Evolutionary conservation across 306 rosid genomes (phyloP), one percentile per base, ranked within the genome.

Genomic region (Cucurbita argyrosperma): DNA sequence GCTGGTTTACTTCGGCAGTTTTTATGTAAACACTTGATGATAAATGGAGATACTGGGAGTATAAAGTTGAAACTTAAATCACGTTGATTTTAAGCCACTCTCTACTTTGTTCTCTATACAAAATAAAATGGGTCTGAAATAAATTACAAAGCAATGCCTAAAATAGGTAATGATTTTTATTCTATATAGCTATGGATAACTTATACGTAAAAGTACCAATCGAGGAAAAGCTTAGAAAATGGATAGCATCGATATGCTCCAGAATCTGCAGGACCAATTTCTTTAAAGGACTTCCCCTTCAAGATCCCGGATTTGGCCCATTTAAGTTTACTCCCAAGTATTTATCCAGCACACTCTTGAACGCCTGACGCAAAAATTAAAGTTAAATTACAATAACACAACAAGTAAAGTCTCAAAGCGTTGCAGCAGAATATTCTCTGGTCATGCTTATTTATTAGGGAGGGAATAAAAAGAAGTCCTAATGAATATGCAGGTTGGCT

Each of bases 311-410:
- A 80, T 85, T 84, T 77, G 81, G 88, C 83, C 84, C 84, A 74
- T 81, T 85, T 72, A 82, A 84, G 79, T 87, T 82, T 63, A 83
- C 88, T 80, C 96, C 96, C 86, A 91, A 74, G 73, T 85, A 88
- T 83, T 91, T 95, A 76, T 90, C 92, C 84, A 89, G 79, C 53
- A 91, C 96, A 43, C 83, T 89, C 86, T 79, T 88, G 82, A 82
- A 91, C 66, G 88, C 99, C 99, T 95, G 90, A 76, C 78, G 40
- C 76, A 80, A 49, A 77, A 76, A 69, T 50, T 70, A 50, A 70
- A 70, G 43, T 15, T 46, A 43, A 70, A 47, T 50, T 23, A 8
- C 14, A 30, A 50, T 15, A 35, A 50, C 39, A 66, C 5, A 10
- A 50, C 23, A 14, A 30, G 58, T 49, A 70, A 70, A 70, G 74